Base-by-base conservation (phyloP, 352 stramenopile genomes). In the Globisporangium alternatum region DNA sequence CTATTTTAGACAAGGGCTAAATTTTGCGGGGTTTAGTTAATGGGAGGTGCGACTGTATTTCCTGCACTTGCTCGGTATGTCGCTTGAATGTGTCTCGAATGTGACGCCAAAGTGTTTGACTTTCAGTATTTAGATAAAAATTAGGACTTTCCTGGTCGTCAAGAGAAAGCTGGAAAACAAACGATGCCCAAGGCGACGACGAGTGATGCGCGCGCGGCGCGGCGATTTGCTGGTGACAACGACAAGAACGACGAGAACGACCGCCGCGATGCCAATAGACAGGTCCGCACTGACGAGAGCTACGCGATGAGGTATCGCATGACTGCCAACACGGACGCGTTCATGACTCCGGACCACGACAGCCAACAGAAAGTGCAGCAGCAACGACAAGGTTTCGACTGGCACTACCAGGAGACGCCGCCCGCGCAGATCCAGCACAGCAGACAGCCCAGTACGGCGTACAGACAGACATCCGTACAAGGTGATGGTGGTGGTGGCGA, bases 361-460 rank as follows among this genome's bases (percentile, higher is more conserved):
- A 25, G 30, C 22, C 28, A 45, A 3, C 12, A 12, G 15, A 43
- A 45, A 31, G n/a, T n/a, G n/a, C 54, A 31, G n/a, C 35, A 49
- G 12, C 33, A 45, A 17, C 58, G 21, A 19, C 47, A 22, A 3
- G 45, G 33, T 15, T 41, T 30, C 37, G 61, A 67, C 0, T 67
- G 61, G 61, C 61, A 67, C 53, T 67, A 62, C 61, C 61, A 67
- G 61, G 61, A 67, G 61, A 67, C 53, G 1, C 53, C 61, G 21
- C 61, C 61, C 4, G 53, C 61, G 22, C 61, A 61, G 35, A 67
- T 56, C 43, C 53, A 60, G 43, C 52, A 66, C 33, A 31, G 13
- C 28, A 54, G 47, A 28, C 53, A 33, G 52, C 30, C 43, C 43
- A n/a, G 17, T 22, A 60, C 19, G n/a, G 30, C 21, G 8, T 65